A percentile compares a stretch with the other conserved stretches of the same genome.
Conservation (phyloP, 257 asterid genomes). For the Rubia yunnanensis region DNA sequence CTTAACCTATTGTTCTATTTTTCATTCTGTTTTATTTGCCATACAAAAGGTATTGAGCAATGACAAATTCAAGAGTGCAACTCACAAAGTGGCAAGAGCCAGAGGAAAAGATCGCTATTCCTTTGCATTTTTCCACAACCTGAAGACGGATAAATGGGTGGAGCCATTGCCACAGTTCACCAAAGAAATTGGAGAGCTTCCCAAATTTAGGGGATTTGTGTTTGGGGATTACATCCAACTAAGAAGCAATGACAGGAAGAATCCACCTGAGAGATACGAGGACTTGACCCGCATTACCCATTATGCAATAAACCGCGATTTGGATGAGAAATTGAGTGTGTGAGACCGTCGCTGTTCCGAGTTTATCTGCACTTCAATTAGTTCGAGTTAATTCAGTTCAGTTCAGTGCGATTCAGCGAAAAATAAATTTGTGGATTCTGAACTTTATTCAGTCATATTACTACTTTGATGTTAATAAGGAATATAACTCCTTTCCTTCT, state of each 20-base stretch:
- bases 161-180: slow-evolving; percentile 42
- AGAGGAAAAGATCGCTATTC: slow-evolving; percentile 27
- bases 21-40: no score
- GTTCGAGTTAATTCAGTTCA: no score
- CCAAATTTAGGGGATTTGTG: slow-evolving; percentile 29
- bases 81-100: slow-evolving; percentile 31
- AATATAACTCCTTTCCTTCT: no score
- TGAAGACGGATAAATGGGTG: slow-evolving; percentile 36
- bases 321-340: no score
- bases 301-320: slow-evolving; percentile 23
- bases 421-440: no score
- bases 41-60: slow-evolving; percentile 25
- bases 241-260: slow-evolving; percentile 28
- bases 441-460: no score
- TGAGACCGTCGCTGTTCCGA: no score
- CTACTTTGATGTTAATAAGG: no score
- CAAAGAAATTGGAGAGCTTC: slow-evolving; percentile 24
- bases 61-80: slow-evolving; percentile 38
- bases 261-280: slow-evolving; percentile 30
- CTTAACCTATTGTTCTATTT: no score
- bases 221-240: slow-evolving; percentile 22
- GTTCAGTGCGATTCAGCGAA: no score
- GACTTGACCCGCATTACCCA: slow-evolving; percentile 25
- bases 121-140: slow-evolving; percentile 29
- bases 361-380: no score